phyloP scores from a whole-genome alignment of 257 asterid genomes.

The Cinchona pubescens region DNA sequence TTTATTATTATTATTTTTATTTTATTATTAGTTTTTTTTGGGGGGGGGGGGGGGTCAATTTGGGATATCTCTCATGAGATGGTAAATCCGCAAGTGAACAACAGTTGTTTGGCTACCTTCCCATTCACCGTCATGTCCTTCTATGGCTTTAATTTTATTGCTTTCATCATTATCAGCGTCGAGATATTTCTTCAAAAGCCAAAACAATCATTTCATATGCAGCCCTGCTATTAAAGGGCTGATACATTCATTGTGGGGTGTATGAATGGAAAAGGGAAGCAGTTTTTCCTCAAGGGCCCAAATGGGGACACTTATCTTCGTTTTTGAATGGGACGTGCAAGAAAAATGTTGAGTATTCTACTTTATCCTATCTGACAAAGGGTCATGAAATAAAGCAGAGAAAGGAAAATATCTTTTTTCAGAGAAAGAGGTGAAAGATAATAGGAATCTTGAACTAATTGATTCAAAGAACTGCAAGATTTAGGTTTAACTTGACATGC shows the following conservation, averaged over 20 bases:
- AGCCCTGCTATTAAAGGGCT: not conserved
- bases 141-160: not conserved
- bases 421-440: not conserved
- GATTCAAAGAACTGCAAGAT: not conserved
- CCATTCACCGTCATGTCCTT: not conserved
- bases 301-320: not conserved
- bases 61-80: not conserved
- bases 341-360: not conserved
- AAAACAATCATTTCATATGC: not conserved
- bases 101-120: not conserved
- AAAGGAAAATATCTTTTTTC: not conserved
- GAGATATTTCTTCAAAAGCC: not conserved
- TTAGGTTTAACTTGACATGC: slow-evolving; percentile 14
- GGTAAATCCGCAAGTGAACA: not conserved
- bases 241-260: not conserved
- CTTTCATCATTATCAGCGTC: not conserved
- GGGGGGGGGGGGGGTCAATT: too few species aligned
- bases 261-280: not conserved
- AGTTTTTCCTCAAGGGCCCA: not conserved
- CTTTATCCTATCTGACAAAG: not conserved
- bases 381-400: not conserved
- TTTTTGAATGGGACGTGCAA: not conserved
- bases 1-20: too few species aligned
- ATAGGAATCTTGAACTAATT: not conserved
- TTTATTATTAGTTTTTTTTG: too few species aligned